Evolutionary conservation across 345 rosid genomes (phyloP), one percentile per base, ranked within the genome.

Genomic region (Eucalyptus polyanthemos): DNA sequence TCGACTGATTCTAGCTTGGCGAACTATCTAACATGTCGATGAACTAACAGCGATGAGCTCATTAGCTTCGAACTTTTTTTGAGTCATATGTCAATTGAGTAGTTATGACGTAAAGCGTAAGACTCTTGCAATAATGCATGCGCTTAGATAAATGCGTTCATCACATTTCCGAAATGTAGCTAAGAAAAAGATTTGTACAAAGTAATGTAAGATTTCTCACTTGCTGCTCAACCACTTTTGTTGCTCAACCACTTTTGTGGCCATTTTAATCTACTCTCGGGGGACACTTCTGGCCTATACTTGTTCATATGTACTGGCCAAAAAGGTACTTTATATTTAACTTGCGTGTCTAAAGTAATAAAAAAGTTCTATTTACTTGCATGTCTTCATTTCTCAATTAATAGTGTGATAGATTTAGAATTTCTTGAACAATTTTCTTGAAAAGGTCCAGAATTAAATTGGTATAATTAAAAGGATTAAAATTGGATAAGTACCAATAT

Each of bases 391-490:
- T 31, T 9, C 1, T 31, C 56, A 17, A 51, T 51, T 51, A 51
- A 17, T 51, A 51, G 56, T 17, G 67, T 1, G 0, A 19, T 53
- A 53, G 24, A 53, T 53, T 53, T 53, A 0, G 58, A 53, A 53
- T 3, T 53, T 53, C 58, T 53, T 53, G 24, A 17, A 53, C 5
- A 53, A 53, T 53, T 53, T 53, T 0, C 1, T 0, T 0, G 0
- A 3, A 27, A 56, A 22, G 1, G 7, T 60, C 27, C n/a, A 60
- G 0, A 19, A 53, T 0, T 53, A 53, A 53, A 53, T 3, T 53
- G 10, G 5, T 53, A 53, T 53, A 19, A 53, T 53, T 53, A 53
- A 53, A 53, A 3, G 1, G 5, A 8, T 19, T 53, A 53, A 53
- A 27, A 27, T 25, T 60, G 7, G n/a, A 12, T 60, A 5, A 27